phyloP scores from a whole-genome alignment of 2,329 filamentous ascomycete genomes.

The Phialophora tarda region DNA sequence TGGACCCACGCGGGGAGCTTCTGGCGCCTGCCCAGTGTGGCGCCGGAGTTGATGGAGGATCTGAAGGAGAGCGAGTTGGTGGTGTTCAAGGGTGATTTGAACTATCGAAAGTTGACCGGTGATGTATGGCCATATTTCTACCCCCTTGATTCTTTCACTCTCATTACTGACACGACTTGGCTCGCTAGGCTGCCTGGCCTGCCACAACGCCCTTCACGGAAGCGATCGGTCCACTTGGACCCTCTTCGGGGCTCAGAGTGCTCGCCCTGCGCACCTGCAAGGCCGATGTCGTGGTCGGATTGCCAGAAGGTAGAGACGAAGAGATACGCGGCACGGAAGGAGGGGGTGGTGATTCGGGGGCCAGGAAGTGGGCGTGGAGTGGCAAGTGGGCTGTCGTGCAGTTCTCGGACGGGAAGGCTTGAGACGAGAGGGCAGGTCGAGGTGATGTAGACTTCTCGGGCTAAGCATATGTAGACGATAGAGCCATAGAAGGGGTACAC shows the following conservation, averaged over 20 bases:
- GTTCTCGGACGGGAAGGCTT: conserved; percentile 71
- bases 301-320: conserved; percentile 83
- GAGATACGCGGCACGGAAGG: conserved; percentile 70
- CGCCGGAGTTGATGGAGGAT: conserved; percentile 73
- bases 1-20: conserved; percentile 90
- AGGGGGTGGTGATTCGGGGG: conserved; percentile 71
- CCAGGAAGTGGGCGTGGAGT: conserved; percentile 89
- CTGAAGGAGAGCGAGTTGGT: conserved; percentile 83
- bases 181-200: conserved; percentile 73
- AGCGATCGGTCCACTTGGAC: conserved; percentile 83
- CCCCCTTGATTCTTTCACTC: background rate
- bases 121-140: conserved; percentile 67
- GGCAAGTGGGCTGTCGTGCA: conserved; percentile 97
- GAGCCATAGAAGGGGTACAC: background rate
- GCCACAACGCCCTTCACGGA: conserved; percentile 82
- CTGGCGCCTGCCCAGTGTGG: conserved; percentile 79
- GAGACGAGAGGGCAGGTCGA: background rate
- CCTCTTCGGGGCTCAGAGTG: conserved; percentile 77
- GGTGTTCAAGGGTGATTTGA: conserved; percentile 96
- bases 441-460: background rate
- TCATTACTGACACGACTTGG: conserved; percentile 1
- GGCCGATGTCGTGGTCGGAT: conserved; percentile 89
- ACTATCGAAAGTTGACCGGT: conserved; percentile 89
- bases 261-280: conserved; percentile 93
- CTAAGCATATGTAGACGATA: background rate